A percentile compares a stretch with the other conserved stretches of the same genome.
phyloP scores from a whole-genome alignment of 139 green algal species.

The Coelastrella sp. region DNA sequence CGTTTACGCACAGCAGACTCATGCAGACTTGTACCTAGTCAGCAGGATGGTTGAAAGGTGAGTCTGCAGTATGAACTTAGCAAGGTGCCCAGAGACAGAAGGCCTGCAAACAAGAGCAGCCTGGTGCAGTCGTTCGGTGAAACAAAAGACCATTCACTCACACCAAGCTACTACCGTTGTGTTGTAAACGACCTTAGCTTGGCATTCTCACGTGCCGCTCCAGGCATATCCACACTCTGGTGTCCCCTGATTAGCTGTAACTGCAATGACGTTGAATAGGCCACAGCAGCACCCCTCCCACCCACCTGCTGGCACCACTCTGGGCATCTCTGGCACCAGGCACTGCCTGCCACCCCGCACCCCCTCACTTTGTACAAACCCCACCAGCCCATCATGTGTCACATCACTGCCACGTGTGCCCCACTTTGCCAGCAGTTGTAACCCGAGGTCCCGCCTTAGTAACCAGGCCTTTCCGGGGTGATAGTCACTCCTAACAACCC shows the following conservation, averaged over 20 bases:
- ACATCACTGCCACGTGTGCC: not conserved
- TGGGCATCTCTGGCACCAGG: constrained; percentile 35
- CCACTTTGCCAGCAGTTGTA: constrained; percentile 26
- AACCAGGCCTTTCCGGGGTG: constrained; percentile 9
- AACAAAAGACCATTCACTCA: no score
- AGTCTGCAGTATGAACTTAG: no score
- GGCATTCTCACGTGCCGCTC: no score
- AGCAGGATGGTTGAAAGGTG: not conserved
- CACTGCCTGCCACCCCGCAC: constrained; percentile 29
- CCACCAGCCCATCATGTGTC: not conserved
- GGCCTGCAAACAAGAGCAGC: no score
- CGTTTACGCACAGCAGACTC: not conserved
- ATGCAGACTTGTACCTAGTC: not conserved
- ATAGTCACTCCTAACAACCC: constrained; percentile 19
- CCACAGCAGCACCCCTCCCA: no score
- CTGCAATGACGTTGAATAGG: no score
- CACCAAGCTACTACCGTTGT: no score
- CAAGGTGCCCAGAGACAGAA: no score
- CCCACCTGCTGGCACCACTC: constrained; percentile 30
- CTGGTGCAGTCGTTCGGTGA: no score
- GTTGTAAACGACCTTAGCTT: no score
- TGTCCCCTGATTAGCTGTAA: no score
- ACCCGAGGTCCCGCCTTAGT: not conserved
- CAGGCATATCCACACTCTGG: no score
- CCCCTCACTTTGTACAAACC: not conserved